These are phyloP conservation scores for Psilocybe mexicana DNA, from an alignment of 1,284 basidiomycete species.

Conservation along the genomic window DNA sequence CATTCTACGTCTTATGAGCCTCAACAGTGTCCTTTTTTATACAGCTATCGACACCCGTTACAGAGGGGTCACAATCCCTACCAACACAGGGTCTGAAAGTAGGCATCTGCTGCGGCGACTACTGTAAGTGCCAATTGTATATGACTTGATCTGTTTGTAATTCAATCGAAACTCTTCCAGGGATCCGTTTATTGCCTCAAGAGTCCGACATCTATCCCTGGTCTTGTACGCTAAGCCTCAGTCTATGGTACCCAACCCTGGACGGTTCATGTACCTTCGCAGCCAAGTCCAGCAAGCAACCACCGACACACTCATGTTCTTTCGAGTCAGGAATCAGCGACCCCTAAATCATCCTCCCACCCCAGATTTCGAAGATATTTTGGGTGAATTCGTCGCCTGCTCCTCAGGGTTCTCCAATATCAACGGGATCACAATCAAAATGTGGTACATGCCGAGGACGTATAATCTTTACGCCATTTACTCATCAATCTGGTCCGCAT, in stretches of 20 bases:
- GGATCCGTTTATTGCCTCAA: constrained; percentile 2
- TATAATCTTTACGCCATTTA: constrained; percentile 1
- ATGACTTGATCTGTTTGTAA: background rate
- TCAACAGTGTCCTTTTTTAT: constrained; percentile 4
- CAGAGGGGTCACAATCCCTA: background rate
- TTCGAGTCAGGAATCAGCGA: background rate
- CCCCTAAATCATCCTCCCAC: background rate
- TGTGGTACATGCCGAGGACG: background rate
- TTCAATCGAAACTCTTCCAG: background rate
- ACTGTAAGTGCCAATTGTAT: background rate
- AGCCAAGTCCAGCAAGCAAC: background rate
- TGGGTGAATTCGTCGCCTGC: background rate
- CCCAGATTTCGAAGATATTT: background rate
- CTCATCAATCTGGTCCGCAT: background rate
- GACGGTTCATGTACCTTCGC: constrained; percentile 3
- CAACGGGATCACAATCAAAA: background rate
- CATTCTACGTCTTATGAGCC: constrained; percentile 2
- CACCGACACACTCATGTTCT: background rate
- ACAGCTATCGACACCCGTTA: constrained; percentile 3
- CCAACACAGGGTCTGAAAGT: background rate
- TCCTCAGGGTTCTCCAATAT: constrained; percentile 1
- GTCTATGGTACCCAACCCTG: background rate
- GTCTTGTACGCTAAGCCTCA: background rate
- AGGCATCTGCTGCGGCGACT: background rate
- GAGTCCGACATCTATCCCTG: constrained; percentile 3